A percentile compares a stretch with the other conserved stretches of the same genome.
Conservation (phyloP, 306 rosid genomes). For the Hippophae rhamnoides region DNA sequence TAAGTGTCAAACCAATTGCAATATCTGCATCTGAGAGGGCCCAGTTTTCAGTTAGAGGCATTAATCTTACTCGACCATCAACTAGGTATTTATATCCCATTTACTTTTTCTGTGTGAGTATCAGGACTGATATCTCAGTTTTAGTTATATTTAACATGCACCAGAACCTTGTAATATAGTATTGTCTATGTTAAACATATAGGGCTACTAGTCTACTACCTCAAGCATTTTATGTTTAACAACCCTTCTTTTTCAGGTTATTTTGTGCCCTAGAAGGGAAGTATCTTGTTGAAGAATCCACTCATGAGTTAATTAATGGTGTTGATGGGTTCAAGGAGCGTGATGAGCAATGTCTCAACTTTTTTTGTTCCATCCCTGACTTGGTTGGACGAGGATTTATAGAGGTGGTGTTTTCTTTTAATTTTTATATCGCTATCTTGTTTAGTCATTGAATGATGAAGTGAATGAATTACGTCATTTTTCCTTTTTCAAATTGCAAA, state of each 20-base stretch:
- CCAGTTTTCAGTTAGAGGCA: constrained; percentile 68
- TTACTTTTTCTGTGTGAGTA: not conserved
- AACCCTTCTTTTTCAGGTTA: constrained; percentile 43
- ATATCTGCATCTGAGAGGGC: constrained; percentile 47
- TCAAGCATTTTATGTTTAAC: not conserved
- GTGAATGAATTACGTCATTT: no score
- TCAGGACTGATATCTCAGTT: not conserved
- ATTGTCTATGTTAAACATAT: not conserved
- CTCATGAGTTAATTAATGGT: constrained; percentile 42
- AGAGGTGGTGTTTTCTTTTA: constrained; percentile 41
- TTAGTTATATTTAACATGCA: not conserved
- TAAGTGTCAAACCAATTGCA: constrained; percentile 71
- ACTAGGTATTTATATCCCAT: constrained; percentile 51
- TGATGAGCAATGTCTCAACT: constrained; percentile 47
- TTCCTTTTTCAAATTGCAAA: no score
- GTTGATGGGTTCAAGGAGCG: constrained; percentile 31
- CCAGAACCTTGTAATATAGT: not conserved
- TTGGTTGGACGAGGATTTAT: constrained; percentile 76
- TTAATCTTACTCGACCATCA: constrained; percentile 42
- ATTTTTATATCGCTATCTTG: not conserved
- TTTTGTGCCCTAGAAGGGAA: constrained; percentile 82
- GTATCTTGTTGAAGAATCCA: constrained; percentile 51
- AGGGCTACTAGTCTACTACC: not conserved
- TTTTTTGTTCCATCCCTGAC: constrained; percentile 57
- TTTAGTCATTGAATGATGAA: not conserved